Evolutionary conservation across 257 asterid genomes (phyloP).

Genomic region (Solanum virginianum): DNA sequence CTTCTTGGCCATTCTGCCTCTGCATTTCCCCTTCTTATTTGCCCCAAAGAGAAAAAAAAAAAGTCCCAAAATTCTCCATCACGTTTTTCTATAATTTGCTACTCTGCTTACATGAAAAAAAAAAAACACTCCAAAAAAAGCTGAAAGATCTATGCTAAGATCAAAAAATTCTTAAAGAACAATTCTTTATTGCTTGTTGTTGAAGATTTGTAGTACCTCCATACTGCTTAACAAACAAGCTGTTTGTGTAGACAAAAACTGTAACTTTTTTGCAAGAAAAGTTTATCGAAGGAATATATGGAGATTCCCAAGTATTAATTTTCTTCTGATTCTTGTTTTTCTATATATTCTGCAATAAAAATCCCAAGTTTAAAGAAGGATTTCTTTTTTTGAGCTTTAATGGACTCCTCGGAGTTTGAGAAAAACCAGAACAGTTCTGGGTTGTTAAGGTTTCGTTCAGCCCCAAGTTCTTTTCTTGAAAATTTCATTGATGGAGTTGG

Average conservation of each 20-base stretch:
- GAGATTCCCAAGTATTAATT: conserved; percentile 38
- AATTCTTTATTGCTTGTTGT: conserved; percentile 28
- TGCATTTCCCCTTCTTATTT: not conserved
- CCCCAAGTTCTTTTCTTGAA: conserved; percentile 50
- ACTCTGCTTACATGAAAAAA: not conserved
- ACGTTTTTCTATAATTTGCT: not conserved
- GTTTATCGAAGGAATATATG: conserved; percentile 36
- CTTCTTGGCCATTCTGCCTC: not conserved
- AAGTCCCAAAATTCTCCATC: not conserved
- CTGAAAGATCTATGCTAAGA: not conserved
- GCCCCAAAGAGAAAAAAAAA: not conserved
- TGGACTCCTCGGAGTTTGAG: conserved; percentile 37
- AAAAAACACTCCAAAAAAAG: not conserved
- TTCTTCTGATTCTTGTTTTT: conserved; percentile 1
- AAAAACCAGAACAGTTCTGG: conserved; percentile 38
- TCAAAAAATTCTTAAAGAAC: not conserved
- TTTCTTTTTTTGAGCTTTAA: not conserved
- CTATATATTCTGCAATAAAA: conserved; percentile 22
- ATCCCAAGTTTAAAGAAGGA: not conserved
- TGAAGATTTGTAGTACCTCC: conserved; percentile 20
- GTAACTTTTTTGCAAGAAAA: not conserved
- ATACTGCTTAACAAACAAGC: conserved; percentile 50
- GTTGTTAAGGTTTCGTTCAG: conserved; percentile 60
- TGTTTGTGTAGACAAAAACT: conserved; percentile 7
- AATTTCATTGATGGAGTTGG: conserved; percentile 18